These are phyloP conservation scores for Euptelea pleiosperma DNA, from an alignment of 164 flowering plant genomes.

Conservation along the genomic window DNA sequence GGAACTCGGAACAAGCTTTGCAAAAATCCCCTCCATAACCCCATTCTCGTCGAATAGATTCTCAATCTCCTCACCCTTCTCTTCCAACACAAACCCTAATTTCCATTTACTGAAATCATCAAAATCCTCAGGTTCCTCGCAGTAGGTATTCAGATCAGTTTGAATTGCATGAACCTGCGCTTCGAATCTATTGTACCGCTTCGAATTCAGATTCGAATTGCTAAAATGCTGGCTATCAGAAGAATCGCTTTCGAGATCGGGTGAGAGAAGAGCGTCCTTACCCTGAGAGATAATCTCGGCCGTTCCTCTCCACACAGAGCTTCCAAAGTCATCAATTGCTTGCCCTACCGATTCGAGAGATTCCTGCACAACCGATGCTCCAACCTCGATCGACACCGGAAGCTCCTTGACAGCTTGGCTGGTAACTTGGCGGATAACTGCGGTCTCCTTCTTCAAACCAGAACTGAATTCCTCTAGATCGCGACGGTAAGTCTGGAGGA, in stretches of 20 bases:
- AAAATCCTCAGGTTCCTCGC: slow-evolving; percentile 60
- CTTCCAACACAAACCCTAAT: slow-evolving; percentile 54
- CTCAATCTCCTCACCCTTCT: slow-evolving; percentile 52
- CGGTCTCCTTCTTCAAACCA: slow-evolving; percentile 66
- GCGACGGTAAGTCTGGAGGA: slow-evolving; percentile 57
- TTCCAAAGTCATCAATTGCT: slow-evolving; percentile 64
- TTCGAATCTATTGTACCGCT: slow-evolving; percentile 62
- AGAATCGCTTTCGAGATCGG: slow-evolving; percentile 27
- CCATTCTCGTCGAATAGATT: slow-evolving; percentile 43
- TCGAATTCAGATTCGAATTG: slow-evolving; percentile 16
- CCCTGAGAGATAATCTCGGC: slow-evolving; percentile 60
- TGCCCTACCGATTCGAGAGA: slow-evolving; percentile 80
- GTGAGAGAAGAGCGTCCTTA: slow-evolving; percentile 39
- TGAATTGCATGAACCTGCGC: slow-evolving; percentile 44
- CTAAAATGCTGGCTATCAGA: slow-evolving; percentile 17
- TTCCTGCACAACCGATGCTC: slow-evolving; percentile 71
- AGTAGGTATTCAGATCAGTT: slow-evolving; percentile 47
- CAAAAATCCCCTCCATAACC: slow-evolving; percentile 40
- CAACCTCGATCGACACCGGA: slow-evolving; percentile 60
- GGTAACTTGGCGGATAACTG: slow-evolving; percentile 53
- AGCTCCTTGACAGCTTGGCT: slow-evolving; percentile 62
- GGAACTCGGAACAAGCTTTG: slow-evolving; percentile 48
- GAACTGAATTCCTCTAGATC: slow-evolving; percentile 77
- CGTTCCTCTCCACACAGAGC: slow-evolving; percentile 60
- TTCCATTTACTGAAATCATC: slow-evolving; percentile 59